A percentile compares a stretch with the other conserved stretches of the same genome.
Conservation (phyloP, 2,329 filamentous ascomycete genomes). For the Apiospora arundinis region DNA sequence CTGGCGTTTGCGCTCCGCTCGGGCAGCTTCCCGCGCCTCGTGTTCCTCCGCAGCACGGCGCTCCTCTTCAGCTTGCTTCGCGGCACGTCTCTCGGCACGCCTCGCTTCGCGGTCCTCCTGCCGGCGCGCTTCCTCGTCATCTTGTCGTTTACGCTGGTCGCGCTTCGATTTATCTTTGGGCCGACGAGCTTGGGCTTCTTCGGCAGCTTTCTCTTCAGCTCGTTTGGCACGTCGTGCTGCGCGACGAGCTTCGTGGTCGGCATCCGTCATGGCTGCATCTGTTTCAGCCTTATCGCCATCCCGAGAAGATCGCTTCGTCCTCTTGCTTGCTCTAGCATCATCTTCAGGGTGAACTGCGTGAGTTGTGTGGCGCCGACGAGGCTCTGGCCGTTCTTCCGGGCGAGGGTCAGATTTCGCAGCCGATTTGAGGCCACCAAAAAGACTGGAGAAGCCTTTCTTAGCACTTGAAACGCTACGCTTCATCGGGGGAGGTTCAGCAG, state of each 20-base stretch:
- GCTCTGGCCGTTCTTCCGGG: slow-evolving; percentile 48
- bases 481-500: slow-evolving; percentile 56
- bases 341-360: slow-evolving; percentile 53
- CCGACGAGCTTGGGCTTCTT: slow-evolving; percentile 63
- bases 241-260: slow-evolving; percentile 66
- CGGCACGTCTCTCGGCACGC: slow-evolving; percentile 59
- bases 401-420: slow-evolving; percentile 44
- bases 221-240: slow-evolving; percentile 67
- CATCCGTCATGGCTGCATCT: slow-evolving; percentile 58
- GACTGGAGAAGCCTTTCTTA: slow-evolving; percentile 65
- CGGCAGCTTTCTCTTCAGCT: slow-evolving; percentile 57
- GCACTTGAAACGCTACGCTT: slow-evolving; percentile 68
- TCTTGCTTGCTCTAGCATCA: slow-evolving; percentile 49
- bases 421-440: slow-evolving; percentile 65
- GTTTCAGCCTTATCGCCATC: slow-evolving; percentile 48
- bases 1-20: slow-evolving; percentile 47
- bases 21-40: slow-evolving; percentile 46
- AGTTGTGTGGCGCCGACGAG: slow-evolving; percentile 57
- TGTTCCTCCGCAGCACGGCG: slow-evolving; percentile 54
- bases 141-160: slow-evolving; percentile 60
- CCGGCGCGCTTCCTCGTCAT: slow-evolving; percentile 61
- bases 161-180: slow-evolving; percentile 63
- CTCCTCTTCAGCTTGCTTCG: slow-evolving; percentile 57
- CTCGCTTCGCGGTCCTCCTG: slow-evolving; percentile 63
- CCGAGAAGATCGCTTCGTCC: slow-evolving; percentile 42